Conservation (phyloP, 345 rosid species). For the Barbarea vulgaris region DNA sequence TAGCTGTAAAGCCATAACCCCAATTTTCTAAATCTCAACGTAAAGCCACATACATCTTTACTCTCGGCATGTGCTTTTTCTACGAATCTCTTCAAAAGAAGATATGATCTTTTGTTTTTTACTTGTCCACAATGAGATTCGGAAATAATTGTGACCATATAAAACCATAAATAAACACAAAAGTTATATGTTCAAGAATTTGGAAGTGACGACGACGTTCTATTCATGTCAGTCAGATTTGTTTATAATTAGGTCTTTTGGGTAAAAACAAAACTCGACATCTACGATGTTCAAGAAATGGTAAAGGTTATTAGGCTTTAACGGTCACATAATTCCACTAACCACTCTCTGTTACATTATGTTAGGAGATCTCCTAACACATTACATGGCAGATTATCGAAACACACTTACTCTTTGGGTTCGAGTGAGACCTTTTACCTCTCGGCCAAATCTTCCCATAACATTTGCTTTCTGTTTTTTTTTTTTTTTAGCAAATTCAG, state of each 20-base stretch:
- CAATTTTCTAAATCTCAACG: not conserved
- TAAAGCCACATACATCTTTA: not conserved
- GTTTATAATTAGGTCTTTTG: not conserved
- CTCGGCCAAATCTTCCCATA: too few species aligned
- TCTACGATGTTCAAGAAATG: not conserved
- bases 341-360: not conserved
- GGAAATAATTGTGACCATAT: not conserved
- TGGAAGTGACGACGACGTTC: not conserved
- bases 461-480: too few species aligned
- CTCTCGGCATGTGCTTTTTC: not conserved
- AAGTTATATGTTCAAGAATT: not conserved
- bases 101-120: not conserved
- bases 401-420: not conserved
- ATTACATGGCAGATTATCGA: not conserved
- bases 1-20: not conserved
- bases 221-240: not conserved
- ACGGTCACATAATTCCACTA: not conserved
- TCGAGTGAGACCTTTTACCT: too few species aligned
- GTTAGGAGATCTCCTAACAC: too few species aligned
- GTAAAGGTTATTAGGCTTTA: not conserved
- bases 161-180: not conserved
- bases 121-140: conserved; percentile 1
- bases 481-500: too few species aligned
- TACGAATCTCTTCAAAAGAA: conserved; percentile 10
- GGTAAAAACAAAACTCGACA: not conserved